Evolutionary conservation across 352 stramenopile species (phyloP).

Genomic region (Pythium periplocum): DNA sequence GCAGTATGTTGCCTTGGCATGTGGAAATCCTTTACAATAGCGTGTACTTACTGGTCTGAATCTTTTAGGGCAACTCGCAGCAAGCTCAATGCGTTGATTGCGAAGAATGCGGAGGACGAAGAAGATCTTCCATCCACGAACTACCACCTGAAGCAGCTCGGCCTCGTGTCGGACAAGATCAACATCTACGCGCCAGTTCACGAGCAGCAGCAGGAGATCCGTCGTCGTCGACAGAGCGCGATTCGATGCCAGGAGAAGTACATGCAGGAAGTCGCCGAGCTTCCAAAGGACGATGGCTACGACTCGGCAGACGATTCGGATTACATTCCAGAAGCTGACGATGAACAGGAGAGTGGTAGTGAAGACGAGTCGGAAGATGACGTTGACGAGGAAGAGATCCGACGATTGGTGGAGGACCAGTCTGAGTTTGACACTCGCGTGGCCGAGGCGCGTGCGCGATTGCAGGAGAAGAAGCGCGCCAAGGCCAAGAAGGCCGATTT

Average conservation of each 20-base stretch:
- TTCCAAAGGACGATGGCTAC: constrained; percentile 30
- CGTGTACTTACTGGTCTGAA: neutral
- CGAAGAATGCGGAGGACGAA: constrained; percentile 5
- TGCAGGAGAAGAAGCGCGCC: constrained; percentile 34
- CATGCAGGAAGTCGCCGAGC: constrained; percentile 24
- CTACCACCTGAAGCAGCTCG: constrained; percentile 79
- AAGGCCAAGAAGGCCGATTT: constrained; percentile 11
- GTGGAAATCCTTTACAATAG: no score
- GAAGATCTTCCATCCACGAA: constrained; percentile 41
- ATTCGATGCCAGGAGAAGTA: constrained; percentile 34
- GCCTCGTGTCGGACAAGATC: constrained; percentile 59
- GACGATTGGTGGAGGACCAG: constrained; percentile 16
- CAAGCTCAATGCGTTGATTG: constrained; percentile 30
- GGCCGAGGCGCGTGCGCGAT: constrained; percentile 15
- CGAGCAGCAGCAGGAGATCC: constrained; percentile 61
- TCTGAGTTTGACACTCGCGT: constrained; percentile 1
- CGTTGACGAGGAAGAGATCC: constrained; percentile 39
- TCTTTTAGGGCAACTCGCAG: constrained; percentile 23
- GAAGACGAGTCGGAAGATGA: constrained; percentile 36
- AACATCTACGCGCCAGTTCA: constrained; percentile 73
- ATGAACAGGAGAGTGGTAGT: constrained; percentile 21
- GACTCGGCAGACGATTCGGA: constrained; percentile 64
- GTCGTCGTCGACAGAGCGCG: constrained; percentile 47
- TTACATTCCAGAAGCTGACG: constrained; percentile 38
- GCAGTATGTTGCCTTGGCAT: neutral